A percentile compares a stretch with the other conserved stretches of the same genome.
phyloP scores from a whole-genome alignment of 148 eudicot species.

The Euryodendron excelsum region DNA sequence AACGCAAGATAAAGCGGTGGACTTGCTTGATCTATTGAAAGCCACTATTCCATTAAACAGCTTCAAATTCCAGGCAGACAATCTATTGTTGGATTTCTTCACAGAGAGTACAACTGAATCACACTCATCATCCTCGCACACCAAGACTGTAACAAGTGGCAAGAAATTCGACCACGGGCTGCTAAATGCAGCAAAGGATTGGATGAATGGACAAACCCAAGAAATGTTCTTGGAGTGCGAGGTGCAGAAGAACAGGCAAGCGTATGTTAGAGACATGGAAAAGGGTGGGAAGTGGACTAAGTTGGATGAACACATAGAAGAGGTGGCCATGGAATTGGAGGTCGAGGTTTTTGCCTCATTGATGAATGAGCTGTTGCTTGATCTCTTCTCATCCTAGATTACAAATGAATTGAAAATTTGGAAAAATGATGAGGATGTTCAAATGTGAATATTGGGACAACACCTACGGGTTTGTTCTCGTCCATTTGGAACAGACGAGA shows the following conservation, averaged over 20 bases:
- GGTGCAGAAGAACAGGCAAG: slow-evolving; percentile 46
- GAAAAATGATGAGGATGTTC: too few relatives aligned
- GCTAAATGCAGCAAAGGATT: slow-evolving; percentile 44
- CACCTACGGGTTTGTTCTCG: too few relatives aligned
- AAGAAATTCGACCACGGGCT: slow-evolving; percentile 14
- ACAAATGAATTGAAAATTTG: too few relatives aligned
- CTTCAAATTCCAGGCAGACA: slow-evolving; percentile 28
- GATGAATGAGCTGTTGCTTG: slow-evolving; percentile 47
- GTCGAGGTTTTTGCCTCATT: slow-evolving; percentile 39
- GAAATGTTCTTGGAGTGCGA: slow-evolving; percentile 45
- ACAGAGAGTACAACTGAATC: slow-evolving; percentile 22
- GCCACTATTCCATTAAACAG: slow-evolving; percentile 13
- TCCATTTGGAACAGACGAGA: too few relatives aligned
- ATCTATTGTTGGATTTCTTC: slow-evolving; percentile 43
- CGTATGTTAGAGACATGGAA: slow-evolving; percentile 59
- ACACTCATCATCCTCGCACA: neutral
- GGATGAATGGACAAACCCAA: slow-evolving; percentile 43
- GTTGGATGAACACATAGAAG: slow-evolving; percentile 39
- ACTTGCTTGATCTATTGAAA: slow-evolving; percentile 37
- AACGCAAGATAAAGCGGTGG: slow-evolving; percentile 26
- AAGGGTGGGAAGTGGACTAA: slow-evolving; percentile 49
- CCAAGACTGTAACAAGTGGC: neutral
- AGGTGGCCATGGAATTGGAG: slow-evolving; percentile 49
- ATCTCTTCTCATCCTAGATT: slow-evolving; percentile 18
- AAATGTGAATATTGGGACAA: too few relatives aligned